Evolutionary conservation across 139 green algal genomes (phyloP).

Genomic region (Picochlorum sp.): DNA sequence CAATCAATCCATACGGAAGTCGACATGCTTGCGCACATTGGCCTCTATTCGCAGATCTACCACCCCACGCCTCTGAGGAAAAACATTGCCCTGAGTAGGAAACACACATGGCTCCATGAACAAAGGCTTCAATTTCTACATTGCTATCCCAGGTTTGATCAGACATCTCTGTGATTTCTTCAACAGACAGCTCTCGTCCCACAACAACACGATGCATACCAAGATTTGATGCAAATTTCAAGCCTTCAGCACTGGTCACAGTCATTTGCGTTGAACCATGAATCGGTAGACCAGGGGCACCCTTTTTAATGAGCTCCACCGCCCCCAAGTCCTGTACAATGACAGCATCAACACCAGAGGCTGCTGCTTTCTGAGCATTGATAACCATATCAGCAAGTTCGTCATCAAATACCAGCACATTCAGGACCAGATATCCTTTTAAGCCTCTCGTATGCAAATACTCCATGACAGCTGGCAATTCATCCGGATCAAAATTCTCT

Average conservation of each 20-base stretch:
- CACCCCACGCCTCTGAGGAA: slow-evolving; percentile 69
- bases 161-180: slow-evolving; percentile 44
- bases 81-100: slow-evolving; percentile 70
- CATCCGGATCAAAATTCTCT: slow-evolving; percentile 60
- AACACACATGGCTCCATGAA: slow-evolving; percentile 80
- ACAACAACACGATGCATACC: slow-evolving; percentile 70
- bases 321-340: slow-evolving; percentile 79
- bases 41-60: slow-evolving; percentile 71
- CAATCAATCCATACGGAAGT: slow-evolving; percentile 60
- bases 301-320: slow-evolving; percentile 45
- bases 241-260: slow-evolving; percentile 54
- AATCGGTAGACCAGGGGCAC: slow-evolving; percentile 57
- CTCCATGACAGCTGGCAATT: slow-evolving; percentile 61
- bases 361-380: slow-evolving; percentile 35
- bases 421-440: slow-evolving; percentile 65
- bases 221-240: slow-evolving; percentile 37
- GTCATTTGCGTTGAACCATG: slow-evolving; percentile 70
- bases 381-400: slow-evolving; percentile 43
- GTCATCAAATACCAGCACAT: slow-evolving; percentile 73
- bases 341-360: slow-evolving; percentile 65
- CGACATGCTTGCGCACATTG: slow-evolving; percentile 76
- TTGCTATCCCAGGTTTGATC: not conserved
- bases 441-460: slow-evolving; percentile 60
- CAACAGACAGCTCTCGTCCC: slow-evolving; percentile 64
- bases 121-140: slow-evolving; percentile 74